These are phyloP conservation scores for Helotiales sp. DNA, from an alignment of 2,329 filamentous ascomycete species.

Conservation along the genomic window DNA sequence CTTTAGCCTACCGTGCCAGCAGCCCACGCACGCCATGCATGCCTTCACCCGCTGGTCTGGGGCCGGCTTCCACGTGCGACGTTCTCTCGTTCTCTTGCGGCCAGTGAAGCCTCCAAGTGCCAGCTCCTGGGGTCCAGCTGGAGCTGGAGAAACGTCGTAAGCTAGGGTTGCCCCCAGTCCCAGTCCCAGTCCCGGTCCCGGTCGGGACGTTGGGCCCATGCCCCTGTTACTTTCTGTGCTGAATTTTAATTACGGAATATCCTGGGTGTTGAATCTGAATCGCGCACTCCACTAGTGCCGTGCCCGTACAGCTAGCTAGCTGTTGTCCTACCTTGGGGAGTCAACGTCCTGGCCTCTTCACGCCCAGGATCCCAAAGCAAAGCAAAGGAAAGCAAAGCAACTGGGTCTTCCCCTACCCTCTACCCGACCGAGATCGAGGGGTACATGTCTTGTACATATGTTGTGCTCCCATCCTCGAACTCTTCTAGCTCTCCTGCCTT, in stretches of 20 bases:
- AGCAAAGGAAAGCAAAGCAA: too few species aligned
- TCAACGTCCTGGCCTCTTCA: conserved; percentile 14
- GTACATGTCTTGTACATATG: conserved; percentile 37
- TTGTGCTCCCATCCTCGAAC: conserved; percentile 27
- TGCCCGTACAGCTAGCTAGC: not conserved
- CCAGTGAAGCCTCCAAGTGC: conserved; percentile 13
- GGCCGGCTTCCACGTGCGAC: conserved; percentile 25
- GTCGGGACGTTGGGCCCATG: not conserved
- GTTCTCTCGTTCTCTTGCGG: conserved; percentile 24
- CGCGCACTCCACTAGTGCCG: too few species aligned
- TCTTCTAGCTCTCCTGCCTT: conserved; percentile 19
- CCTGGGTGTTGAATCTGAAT: not conserved
- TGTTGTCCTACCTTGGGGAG: conserved; percentile 22
- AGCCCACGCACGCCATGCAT: not conserved
- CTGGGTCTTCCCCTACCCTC: conserved; percentile 32
- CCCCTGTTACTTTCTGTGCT: not conserved
- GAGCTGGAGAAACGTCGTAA: too few species aligned
- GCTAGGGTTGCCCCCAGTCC: not conserved
- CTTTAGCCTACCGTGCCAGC: not conserved
- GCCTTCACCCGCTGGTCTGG: not conserved
- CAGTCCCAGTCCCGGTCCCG: not conserved
- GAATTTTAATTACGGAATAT: not conserved
- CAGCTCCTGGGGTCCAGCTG: not conserved
- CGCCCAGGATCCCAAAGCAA: conserved; percentile 32
- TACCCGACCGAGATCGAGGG: conserved; percentile 35